phyloP scores from a whole-genome alignment of 805 yeast genomes.

The Starmera caribaea region DNA sequence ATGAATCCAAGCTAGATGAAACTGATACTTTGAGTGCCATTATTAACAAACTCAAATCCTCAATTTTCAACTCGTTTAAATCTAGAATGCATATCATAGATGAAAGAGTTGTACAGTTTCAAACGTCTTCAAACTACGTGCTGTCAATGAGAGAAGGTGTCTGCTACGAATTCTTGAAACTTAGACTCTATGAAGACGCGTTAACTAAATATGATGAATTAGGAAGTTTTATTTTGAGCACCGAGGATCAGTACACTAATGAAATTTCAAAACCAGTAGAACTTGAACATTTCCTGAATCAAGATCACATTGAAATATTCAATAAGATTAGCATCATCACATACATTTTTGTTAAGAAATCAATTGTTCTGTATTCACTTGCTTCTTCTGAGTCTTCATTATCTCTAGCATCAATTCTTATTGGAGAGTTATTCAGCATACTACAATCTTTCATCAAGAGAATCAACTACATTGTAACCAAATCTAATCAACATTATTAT shows the following conservation, averaged over 20 bases:
- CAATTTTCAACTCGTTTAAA: constrained; percentile 44
- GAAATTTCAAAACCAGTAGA: too few species aligned
- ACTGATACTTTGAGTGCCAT: constrained; percentile 44
- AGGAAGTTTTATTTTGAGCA: constrained; percentile 1
- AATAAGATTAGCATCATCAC: constrained; percentile 2
- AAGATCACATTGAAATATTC: neutral
- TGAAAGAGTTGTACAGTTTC: neutral
- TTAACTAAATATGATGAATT: constrained; percentile 33
- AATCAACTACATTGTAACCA: constrained; percentile 15
- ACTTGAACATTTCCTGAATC: too few species aligned
- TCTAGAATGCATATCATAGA: constrained; percentile 23
- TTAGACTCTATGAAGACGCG: constrained; percentile 55
- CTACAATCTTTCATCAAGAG: constrained; percentile 29
- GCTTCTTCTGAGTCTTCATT: constrained; percentile 27
- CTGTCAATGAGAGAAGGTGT: constrained; percentile 37
- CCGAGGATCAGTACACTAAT: too few species aligned
- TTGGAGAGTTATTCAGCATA: constrained; percentile 28
- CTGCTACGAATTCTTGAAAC: constrained; percentile 41
- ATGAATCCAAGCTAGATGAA: constrained; percentile 22
- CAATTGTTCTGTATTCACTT: constrained; percentile 26
- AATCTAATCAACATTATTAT: constrained; percentile 11
- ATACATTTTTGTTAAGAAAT: constrained; percentile 27
- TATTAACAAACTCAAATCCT: constrained; percentile 33
- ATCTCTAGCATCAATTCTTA: constrained; percentile 31
- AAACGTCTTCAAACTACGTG: neutral